Base-by-base conservation (phyloP, 2,329 filamentous ascomycete genomes). In the Chaetomium sp. region DNA sequence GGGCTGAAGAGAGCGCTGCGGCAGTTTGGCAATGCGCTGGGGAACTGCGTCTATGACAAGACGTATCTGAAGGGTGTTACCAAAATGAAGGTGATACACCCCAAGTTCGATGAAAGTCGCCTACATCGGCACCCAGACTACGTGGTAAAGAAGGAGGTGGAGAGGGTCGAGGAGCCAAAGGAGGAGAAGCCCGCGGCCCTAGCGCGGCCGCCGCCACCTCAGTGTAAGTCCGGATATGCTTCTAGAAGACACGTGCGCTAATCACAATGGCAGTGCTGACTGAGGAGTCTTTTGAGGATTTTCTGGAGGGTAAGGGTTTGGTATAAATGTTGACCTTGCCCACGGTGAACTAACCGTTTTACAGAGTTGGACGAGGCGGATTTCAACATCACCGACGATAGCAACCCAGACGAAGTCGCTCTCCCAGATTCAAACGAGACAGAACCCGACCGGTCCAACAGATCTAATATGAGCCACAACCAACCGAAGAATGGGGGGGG, bases 31-130 rank as follows among this genome's bases (percentile, higher is more conserved):
- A 98, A 98, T 72, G 90, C 98, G 19, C 82, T 99, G 62, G 95
- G 95, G n/a, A 99, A 98, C 75, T 99, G 95, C 81, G 88, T 99
- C 65, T 98, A 99, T 78, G 95, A 99, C 79, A 96, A 97, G 77
- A 89, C 94, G 67, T 99, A 97, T 75, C 82, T 99, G 63, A 84
- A 88, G 60, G 93, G 92, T 75, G 91, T 98, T n/a, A 90, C 89
- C 59, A 96, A 92, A 78, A 83, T 99, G 73, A 98, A 96, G 81
- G 86, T 88, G 19, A 83, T 85, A 63, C 90, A 92, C 4, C 85
- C 87, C 33, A 92, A 85, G 76, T 97, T 93, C 79, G 87, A 94
- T 70, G 87, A 90, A 67, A 83, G 85, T n/a, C 89, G 89, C 49
- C 82, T 98, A 45, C 89, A 97, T 77, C 86, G 94, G 47, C 93